Percentiles rank a stretch among this genome's conserved stretches.
phyloP scores from a whole-genome alignment of 1,139 yeast genomes.

The Arxiozyma slooffiae region DNA sequence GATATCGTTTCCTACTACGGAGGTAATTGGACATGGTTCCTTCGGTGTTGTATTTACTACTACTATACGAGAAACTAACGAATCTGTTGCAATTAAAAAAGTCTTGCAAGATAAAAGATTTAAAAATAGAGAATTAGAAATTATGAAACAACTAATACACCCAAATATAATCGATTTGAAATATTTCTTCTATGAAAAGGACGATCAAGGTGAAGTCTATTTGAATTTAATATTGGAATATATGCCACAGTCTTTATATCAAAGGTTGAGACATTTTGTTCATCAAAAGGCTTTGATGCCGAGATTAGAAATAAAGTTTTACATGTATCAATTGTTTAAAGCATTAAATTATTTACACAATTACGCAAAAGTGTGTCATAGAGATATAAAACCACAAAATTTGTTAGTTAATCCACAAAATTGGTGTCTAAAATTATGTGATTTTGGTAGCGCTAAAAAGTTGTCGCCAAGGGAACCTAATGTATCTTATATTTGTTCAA shows the following conservation, averaged over 20 bases:
- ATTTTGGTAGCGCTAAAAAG: slow-evolving; percentile 96
- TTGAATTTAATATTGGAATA: slow-evolving; percentile 81
- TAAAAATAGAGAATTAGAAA: slow-evolving; percentile 92
- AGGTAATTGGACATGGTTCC: slow-evolving; percentile 95
- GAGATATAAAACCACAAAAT: slow-evolving; percentile 96
- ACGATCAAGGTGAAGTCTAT: slow-evolving; percentile 47
- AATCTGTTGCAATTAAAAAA: slow-evolving; percentile 82
- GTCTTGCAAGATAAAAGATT: slow-evolving; percentile 91
- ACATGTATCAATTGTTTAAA: slow-evolving; percentile 84
- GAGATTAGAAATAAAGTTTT: slow-evolving; percentile 72
- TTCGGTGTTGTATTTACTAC: slow-evolving; percentile 95
- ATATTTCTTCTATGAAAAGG: slow-evolving; percentile 77
- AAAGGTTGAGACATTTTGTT: slow-evolving; percentile 78
- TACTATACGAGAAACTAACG: slow-evolving; percentile 62
- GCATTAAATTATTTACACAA: slow-evolving; percentile 88
- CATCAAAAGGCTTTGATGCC: slow-evolving; percentile 75
- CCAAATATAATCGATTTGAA: slow-evolving; percentile 80
- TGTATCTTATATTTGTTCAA: slow-evolving; percentile 90
- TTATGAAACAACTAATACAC: slow-evolving; percentile 77
- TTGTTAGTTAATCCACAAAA: slow-evolving; percentile 75
- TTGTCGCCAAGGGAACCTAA: slow-evolving; percentile 85
- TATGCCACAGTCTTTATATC: slow-evolving; percentile 89
- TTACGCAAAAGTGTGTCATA: slow-evolving; percentile 78
- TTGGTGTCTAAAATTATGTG: slow-evolving; percentile 83
- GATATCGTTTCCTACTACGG: slow-evolving; percentile 32